These are phyloP conservation scores for cucumber (Cucumis sativus) DNA, from an alignment of 306 rosid genomes.

Conservation along the genomic window Cucumber_9930_V3 NC_026660.2:28188501-28189000, in stretches of 20 bases:
- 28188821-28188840: neutral
- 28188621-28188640: conserved; percentile 12
- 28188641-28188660: conserved; percentile 31
- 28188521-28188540: neutral
- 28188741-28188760: conserved; percentile 42
- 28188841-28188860: too few relatives aligned
- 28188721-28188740: conserved; percentile 43
- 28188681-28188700: conserved; percentile 43
- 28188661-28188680: conserved; percentile 15
- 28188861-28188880: neutral
- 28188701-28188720: conserved; percentile 54
- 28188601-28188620: conserved; percentile 80
- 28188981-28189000: conserved; percentile 36
- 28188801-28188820: conserved; percentile 10
- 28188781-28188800: conserved; percentile 30
- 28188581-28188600: conserved; percentile 33
- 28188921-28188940: neutral
- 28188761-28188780: conserved; percentile 50
- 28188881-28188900: neutral
- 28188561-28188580: conserved; percentile 47
- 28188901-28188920: neutral
- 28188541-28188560: neutral
- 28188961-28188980: neutral
- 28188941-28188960: neutral
- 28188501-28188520: neutral